These are phyloP conservation scores for Yamadazyma kanchanaburiensis DNA, from an alignment of 1,139 yeast genomes.

Conservation along the genomic window DNA sequence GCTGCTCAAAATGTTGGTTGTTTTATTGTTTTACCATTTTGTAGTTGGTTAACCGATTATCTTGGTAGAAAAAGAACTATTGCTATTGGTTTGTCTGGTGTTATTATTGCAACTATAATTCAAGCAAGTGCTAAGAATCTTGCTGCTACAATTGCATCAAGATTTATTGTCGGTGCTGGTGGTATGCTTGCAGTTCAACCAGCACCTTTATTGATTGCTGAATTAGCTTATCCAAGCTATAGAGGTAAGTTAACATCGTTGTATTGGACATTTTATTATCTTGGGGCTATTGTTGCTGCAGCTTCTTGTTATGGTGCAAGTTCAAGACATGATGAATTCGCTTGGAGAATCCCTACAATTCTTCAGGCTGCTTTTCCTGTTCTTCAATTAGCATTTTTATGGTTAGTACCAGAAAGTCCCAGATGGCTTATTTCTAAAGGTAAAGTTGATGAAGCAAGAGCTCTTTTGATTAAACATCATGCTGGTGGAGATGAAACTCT, in stretches of 20 bases:
- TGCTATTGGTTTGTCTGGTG: constrained; percentile 6
- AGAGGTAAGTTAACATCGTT: constrained; percentile 58
- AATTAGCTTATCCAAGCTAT: constrained; percentile 53
- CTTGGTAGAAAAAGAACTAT: constrained; percentile 7
- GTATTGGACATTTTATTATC: constrained; percentile 56
- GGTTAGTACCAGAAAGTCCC: constrained; percentile 68
- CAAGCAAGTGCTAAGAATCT: constrained; percentile 9
- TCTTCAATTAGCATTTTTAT: constrained; percentile 8
- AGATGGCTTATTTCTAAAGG: constrained; percentile 40
- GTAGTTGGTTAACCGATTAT: constrained; percentile 11
- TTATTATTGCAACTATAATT: constrained; percentile 6
- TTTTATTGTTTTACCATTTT: constrained; percentile 14
- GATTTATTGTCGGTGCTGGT: constrained; percentile 55
- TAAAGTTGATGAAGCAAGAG: constrained; percentile 48
- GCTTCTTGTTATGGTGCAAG: constrained; percentile 56
- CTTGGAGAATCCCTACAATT: constrained; percentile 44
- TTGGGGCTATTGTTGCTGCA: constrained; percentile 57
- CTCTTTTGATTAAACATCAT: constrained; percentile 25
- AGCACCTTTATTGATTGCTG: constrained; percentile 57
- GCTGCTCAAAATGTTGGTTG: constrained; percentile 14
- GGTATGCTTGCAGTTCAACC: constrained; percentile 62
- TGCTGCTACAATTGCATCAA: constrained; percentile 50
- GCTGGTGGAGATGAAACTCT: constrained; percentile 7
- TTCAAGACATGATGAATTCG: constrained; percentile 39
- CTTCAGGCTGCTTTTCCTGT: constrained; percentile 50